Base-by-base conservation (phyloP, 139 green algal species). In the Trebouxia sp. region DNA sequence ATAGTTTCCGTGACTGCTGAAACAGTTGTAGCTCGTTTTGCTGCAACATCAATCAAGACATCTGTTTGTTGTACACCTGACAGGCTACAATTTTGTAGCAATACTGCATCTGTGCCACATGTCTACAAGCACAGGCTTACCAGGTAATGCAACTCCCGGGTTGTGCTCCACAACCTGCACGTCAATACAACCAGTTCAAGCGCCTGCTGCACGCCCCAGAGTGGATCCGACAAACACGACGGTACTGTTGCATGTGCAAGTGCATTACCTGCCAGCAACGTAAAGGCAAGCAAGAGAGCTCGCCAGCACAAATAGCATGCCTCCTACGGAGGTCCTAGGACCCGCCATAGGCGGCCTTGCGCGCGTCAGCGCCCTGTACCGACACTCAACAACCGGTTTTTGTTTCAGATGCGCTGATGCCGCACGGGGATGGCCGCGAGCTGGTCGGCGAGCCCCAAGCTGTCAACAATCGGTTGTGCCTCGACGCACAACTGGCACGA, bases 91-190 rank as follows among this genome's bases (percentile, higher is more conserved):
- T 58, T 58, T 2, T 58, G 50, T 30, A 50, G 65, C 28, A 7
- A 47, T 50, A 1, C 12, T 51, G 37, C 37, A 12, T 41, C 24
- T 32, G 22, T 17, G 50, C 50, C 26, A 17, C 20, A 58, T 58
- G 50, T 58, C 50, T 3, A 58, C 20, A 24, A 42, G 39, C 82
- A 67, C n/a, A 12, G 37, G 3, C 56, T 77, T 39, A 85, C 82
- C 82, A 85, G 9, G 45, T 85, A 83, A n/a, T 85, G 82, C 24
- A 85, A 38, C 43, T 85, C 80, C 5, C 85, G 72, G 6, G 76
- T 88, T 12, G 62, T 83, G 8, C 41, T 78, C 85, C 85, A 89
- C 0, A 89, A 30, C 65, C 85, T 87, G 14, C 35, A 72, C n/a
- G 6, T 26, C 5, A 43, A 38, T 39, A 17, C n/a, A 38, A n/a